Evolutionary conservation across 2,329 filamentous ascomycete genomes (phyloP).

Genomic region (Aspergillus chevalieri): DNA sequence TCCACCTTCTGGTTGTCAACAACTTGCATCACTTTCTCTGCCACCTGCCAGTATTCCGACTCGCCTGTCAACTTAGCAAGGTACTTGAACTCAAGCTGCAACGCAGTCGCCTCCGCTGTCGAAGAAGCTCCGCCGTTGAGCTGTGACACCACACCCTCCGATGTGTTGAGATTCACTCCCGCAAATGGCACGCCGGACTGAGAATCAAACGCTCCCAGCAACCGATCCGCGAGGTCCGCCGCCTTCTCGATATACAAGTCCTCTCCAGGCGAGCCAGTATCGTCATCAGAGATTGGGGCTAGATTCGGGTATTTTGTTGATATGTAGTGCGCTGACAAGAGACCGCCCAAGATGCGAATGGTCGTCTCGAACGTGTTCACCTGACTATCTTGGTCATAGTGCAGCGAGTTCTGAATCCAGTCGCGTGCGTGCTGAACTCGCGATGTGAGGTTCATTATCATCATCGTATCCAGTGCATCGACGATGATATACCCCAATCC

Average conservation of each 20-base stretch:
- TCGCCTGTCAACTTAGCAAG: conserved; percentile 91
- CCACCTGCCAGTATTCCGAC: conserved; percentile 83
- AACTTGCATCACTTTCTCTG: conserved; percentile 84
- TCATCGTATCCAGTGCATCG: conserved; percentile 91
- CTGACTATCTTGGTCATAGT: conserved; percentile 87
- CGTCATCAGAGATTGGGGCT: conserved; percentile 66
- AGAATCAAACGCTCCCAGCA: conserved; percentile 83
- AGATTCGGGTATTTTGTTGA: conserved; percentile 75
- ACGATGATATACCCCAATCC: conserved; percentile 98
- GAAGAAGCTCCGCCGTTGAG: conserved; percentile 82
- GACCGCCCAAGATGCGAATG: conserved; percentile 90
- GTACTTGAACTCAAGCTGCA: conserved; percentile 97
- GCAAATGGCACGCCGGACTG: conserved; percentile 81
- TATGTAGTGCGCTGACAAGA: conserved; percentile 92
- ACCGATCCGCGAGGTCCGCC: conserved; percentile 79
- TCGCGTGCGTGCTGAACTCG: conserved; percentile 77
- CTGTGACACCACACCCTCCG: conserved; percentile 72
- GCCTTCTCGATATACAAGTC: conserved; percentile 96
- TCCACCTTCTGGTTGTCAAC: conserved; percentile 73
- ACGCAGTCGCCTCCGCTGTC: conserved; percentile 82
- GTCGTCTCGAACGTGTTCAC: conserved; percentile 98
- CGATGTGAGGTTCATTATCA: conserved; percentile 93
- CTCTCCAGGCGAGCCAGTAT: conserved; percentile 67
- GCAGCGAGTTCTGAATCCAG: conserved; percentile 76
- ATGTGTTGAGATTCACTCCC: conserved; percentile 78